Conservation (phyloP, 1,139 yeast species). For the Yamadazyma epiphylla region DNA sequence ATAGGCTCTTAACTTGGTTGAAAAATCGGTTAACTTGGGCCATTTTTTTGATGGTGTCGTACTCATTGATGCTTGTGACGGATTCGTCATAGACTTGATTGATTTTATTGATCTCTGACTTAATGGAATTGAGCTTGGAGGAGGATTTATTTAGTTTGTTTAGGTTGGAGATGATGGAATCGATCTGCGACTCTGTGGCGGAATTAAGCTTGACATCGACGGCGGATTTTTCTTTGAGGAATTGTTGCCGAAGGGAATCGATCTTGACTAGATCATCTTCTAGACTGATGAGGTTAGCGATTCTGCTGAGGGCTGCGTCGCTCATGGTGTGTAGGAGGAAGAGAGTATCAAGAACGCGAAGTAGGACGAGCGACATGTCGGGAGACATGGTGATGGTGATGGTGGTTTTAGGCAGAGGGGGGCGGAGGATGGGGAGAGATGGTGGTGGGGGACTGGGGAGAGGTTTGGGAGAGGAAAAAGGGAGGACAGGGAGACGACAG, state of each 20-base stretch:
- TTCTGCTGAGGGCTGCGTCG: slow-evolving; percentile 41
- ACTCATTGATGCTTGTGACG: slow-evolving; percentile 49
- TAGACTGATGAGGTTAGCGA: slow-evolving; percentile 42
- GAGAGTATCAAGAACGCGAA: no score
- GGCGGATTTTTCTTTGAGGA: slow-evolving; percentile 64
- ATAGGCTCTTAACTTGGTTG: slow-evolving; percentile 62
- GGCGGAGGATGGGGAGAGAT: no score
- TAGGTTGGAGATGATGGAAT: slow-evolving; percentile 43
- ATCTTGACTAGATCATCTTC: slow-evolving; percentile 62
- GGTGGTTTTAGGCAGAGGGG: not conserved
- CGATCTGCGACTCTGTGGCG: slow-evolving; percentile 59
- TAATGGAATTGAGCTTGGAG: slow-evolving; percentile 43
- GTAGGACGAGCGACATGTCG: no score
- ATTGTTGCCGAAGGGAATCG: slow-evolving; percentile 51
- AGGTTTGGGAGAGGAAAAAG: no score
- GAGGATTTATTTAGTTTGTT: slow-evolving; percentile 34
- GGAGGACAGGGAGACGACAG: no score
- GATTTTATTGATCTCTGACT: slow-evolving; percentile 55
- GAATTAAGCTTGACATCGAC: slow-evolving; percentile 68
- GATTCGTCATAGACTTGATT: slow-evolving; percentile 54
- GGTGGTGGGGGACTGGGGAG: no score
- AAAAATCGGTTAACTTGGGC: slow-evolving; percentile 71
- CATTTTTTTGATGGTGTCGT: slow-evolving; percentile 56
- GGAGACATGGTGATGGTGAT: not conserved
- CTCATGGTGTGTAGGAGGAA: no score